Percentiles rank a stretch among this genome's conserved stretches.
Evolutionary conservation across 1,139 yeast genomes (phyloP).

Genomic region (Debaryomyces sp.): DNA sequence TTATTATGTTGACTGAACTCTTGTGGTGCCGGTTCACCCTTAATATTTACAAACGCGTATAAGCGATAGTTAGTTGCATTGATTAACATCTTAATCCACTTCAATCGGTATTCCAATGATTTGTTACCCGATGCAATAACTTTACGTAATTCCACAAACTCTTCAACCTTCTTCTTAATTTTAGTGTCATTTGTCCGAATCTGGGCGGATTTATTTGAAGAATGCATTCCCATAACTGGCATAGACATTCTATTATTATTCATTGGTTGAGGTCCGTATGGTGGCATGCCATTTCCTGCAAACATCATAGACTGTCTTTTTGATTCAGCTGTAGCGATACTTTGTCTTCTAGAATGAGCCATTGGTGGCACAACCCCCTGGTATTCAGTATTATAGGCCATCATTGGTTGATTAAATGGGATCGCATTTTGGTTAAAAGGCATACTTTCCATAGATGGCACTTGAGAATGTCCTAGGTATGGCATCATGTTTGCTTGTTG

Average conservation of each 20-base stretch:
- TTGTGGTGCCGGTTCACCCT: conserved; percentile 42
- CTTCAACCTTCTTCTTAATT: conserved; percentile 36
- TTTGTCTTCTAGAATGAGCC: conserved; percentile 18
- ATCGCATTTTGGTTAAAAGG: conserved; percentile 13
- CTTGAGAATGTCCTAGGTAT: conserved; percentile 15
- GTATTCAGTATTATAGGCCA: conserved; percentile 25
- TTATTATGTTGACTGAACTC: conserved; percentile 38
- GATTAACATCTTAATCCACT: conserved; percentile 50
- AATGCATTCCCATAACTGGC: conserved; percentile 4
- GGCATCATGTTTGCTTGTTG: conserved; percentile 10
- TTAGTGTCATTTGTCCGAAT: conserved; percentile 20
- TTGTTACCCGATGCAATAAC: conserved; percentile 49
- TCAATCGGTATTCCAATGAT: conserved; percentile 43
- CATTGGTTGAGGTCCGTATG: conserved; percentile 5
- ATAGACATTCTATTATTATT: conserved; percentile 5
- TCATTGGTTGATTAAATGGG: conserved; percentile 22
- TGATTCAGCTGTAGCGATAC: conserved; percentile 21
- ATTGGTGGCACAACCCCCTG: conserved; percentile 11
- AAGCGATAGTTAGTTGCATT: conserved; percentile 44
- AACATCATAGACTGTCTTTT: conserved; percentile 23
- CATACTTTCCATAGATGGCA: conserved; percentile 7
- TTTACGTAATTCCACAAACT: conserved; percentile 37
- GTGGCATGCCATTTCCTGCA: background rate
- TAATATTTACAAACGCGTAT: conserved; percentile 46
- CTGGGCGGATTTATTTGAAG: conserved; percentile 7